These are phyloP conservation scores for Hericium coralloides DNA, from an alignment of 768 basidiomycete genomes.

Conservation along the genomic window DNA sequence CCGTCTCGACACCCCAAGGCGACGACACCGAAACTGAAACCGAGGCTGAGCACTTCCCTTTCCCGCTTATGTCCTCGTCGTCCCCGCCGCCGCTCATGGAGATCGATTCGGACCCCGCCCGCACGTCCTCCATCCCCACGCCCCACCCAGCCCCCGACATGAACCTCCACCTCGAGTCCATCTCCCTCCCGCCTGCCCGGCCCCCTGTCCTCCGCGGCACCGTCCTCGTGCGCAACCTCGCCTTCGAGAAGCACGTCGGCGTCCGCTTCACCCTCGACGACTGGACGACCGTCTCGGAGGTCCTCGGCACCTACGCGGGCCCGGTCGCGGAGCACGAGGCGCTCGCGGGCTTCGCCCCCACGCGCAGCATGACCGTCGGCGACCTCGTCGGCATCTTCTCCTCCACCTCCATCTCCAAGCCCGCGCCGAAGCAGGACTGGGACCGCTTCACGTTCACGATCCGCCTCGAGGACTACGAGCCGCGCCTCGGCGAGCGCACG, in stretches of 20 bases:
- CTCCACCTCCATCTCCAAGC: neutral
- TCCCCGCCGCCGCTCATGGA: constrained; percentile 16
- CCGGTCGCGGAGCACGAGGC: constrained; percentile 26
- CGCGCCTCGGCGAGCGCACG: constrained; percentile 37
- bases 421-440: constrained; percentile 16
- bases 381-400: constrained; percentile 28
- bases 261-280: constrained; percentile 89
- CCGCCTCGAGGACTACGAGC: constrained; percentile 63
- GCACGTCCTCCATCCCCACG: constrained; percentile 26
- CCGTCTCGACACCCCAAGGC: constrained; percentile 41
- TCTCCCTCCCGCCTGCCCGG: constrained; percentile 26
- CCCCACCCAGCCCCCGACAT: constrained; percentile 20
- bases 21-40: constrained; percentile 36
- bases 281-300: constrained; percentile 91
- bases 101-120: constrained; percentile 21
- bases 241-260: constrained; percentile 79
- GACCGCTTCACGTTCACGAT: constrained; percentile 43
- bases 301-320: constrained; percentile 39
- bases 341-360: constrained; percentile 6
- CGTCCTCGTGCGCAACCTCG: constrained; percentile 75
- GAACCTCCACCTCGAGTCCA: constrained; percentile 30
- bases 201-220: constrained; percentile 54
- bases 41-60: constrained; percentile 23
- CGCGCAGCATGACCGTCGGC: constrained; percentile 21
- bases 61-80: constrained; percentile 16